Evolutionary conservation across 1,139 yeast species (phyloP).

Genomic region (Saccharomyces hybrid): DNA sequence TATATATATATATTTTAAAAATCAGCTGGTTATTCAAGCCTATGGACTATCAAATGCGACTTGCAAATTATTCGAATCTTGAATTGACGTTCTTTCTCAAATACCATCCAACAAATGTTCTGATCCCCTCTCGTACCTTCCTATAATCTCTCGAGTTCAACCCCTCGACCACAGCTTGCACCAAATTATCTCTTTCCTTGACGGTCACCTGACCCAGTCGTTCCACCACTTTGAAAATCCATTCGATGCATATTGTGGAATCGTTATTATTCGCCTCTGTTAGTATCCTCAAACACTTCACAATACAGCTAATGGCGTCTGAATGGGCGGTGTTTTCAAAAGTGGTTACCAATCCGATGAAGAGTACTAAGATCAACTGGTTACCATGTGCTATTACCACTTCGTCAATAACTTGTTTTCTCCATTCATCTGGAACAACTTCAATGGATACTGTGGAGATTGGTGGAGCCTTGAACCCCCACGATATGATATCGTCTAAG

Average conservation of each 20-base stretch:
- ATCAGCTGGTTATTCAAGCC: no score
- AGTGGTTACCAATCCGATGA: conserved; percentile 62
- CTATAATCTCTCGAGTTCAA: conserved; percentile 64
- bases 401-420: conserved; percentile 39
- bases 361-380: conserved; percentile 44
- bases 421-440: conserved; percentile 46
- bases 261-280: conserved; percentile 29
- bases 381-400: conserved; percentile 49
- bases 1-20: background rate
- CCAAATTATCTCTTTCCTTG: conserved; percentile 57
- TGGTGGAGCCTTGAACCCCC: conserved; percentile 81
- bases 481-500: conserved; percentile 68
- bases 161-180: conserved; percentile 51
- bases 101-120: conserved; percentile 79
- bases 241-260: conserved; percentile 35
- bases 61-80: conserved; percentile 30
- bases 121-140: conserved; percentile 59
- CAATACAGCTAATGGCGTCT: conserved; percentile 69
- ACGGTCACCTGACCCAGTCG: conserved; percentile 49
- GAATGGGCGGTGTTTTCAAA: conserved; percentile 65
- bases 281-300: conserved; percentile 56
- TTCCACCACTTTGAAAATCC: conserved; percentile 54
- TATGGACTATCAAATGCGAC: conserved; percentile 1
- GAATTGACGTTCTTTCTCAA: conserved; percentile 66
- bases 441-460: conserved; percentile 54